These are phyloP conservation scores for Chaetomium sp. DNA, from an alignment of 2,329 filamentous ascomycete species.

Conservation along the genomic window DNA sequence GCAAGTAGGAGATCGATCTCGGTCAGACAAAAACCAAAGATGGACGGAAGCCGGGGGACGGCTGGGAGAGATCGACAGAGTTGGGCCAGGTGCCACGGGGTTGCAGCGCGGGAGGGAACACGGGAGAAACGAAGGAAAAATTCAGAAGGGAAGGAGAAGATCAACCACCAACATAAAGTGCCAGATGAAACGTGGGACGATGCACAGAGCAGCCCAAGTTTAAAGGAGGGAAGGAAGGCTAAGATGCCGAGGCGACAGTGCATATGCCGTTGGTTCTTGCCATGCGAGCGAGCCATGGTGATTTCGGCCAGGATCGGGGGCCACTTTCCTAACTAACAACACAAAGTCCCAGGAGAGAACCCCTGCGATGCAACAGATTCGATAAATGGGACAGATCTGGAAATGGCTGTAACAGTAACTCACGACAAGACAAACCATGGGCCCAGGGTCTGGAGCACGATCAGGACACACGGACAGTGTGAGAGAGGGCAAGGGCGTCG, in stretches of 20 bases:
- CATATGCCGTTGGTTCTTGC: not conserved
- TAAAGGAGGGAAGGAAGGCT: constrained; percentile 12
- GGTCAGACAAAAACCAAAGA: constrained; percentile 1
- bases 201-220: constrained; percentile 11
- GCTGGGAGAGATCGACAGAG: constrained; percentile 18
- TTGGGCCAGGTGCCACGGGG: constrained; percentile 20
- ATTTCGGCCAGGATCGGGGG: constrained; percentile 2
- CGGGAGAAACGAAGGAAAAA: constrained; percentile 11
- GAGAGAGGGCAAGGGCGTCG: not conserved
- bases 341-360: not conserved
- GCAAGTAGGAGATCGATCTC: constrained; percentile 8
- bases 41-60: not conserved
- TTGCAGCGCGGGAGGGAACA: constrained; percentile 20
- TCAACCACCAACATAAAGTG: constrained; percentile 14
- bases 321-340: not conserved
- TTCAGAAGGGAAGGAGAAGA: constrained; percentile 12
- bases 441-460: not conserved
- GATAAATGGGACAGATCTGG: constrained; percentile 24
- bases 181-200: constrained; percentile 23
- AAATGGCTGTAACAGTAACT: constrained; percentile 25
- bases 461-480: not conserved
- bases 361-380: constrained; percentile 21
- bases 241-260: constrained; percentile 3
- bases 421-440: constrained; percentile 2
- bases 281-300: not conserved